phyloP scores from a whole-genome alignment of 176 grass and related monocot species.

The Pontederia paniculata region DNA sequence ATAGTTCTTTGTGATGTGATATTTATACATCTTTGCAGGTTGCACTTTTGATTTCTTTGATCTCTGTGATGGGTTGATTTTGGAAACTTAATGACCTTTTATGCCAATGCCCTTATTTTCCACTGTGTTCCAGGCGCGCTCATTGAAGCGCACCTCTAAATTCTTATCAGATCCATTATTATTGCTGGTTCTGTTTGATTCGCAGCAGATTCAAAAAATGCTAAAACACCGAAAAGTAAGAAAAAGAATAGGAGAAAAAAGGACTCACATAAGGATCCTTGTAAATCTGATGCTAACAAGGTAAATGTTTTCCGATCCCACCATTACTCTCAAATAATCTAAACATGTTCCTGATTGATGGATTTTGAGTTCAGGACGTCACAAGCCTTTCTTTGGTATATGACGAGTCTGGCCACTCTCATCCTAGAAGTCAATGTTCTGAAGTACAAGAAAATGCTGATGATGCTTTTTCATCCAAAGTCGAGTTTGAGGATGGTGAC shows the following conservation, averaged over 20 bases:
- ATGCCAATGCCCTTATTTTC: too few relatives aligned
- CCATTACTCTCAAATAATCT: constrained; percentile 1
- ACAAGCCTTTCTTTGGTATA: constrained; percentile 9
- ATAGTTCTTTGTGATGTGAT: too few relatives aligned
- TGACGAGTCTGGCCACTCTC: constrained; percentile 38
- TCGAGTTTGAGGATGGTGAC: constrained; percentile 59
- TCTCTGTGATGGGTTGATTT: too few relatives aligned
- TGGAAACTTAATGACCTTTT: too few relatives aligned
- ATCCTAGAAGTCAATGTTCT: constrained; percentile 38
- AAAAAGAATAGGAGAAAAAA: constrained; percentile 90
- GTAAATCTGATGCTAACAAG: constrained; percentile 32
- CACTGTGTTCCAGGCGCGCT: too few relatives aligned
- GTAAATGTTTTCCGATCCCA: constrained; percentile 28
- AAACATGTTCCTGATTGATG: neutral
- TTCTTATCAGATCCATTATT: neutral
- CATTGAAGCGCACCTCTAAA: too few relatives aligned
- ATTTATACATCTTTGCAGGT: too few relatives aligned
- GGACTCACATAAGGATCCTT: constrained; percentile 48
- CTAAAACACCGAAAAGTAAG: constrained; percentile 71
- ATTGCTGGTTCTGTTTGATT: constrained; percentile 20
- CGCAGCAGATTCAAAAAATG: constrained; percentile 52
- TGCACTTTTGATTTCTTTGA: too few relatives aligned
- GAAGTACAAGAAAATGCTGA: constrained; percentile 45
- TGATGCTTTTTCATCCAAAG: constrained; percentile 48
- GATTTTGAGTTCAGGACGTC: neutral